Evolutionary conservation across 2,329 filamentous ascomycete genomes (phyloP).

Genomic region (Penicillium concentricum): DNA sequence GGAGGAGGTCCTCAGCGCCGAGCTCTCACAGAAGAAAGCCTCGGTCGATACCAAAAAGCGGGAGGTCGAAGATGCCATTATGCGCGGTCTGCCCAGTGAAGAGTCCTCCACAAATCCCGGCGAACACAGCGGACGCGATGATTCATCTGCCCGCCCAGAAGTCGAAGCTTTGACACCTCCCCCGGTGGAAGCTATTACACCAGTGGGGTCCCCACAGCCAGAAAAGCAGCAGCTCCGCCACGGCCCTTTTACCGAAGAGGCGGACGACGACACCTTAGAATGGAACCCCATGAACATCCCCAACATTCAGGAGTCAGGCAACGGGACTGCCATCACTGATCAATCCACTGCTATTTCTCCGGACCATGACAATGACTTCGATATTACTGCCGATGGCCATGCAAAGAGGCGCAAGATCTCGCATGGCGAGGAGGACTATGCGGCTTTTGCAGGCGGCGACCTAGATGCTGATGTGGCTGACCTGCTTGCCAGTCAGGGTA

Average conservation of each 20-base stretch:
- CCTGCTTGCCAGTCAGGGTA: conserved; percentile 52
- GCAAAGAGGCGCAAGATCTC: conserved; percentile 52
- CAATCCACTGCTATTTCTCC: conserved; percentile 1
- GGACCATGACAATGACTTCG: conserved; percentile 22
- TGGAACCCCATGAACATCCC: conserved; percentile 18
- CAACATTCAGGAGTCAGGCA: conserved; percentile 19
- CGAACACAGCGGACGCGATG: conserved; percentile 29
- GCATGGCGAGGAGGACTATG: conserved; percentile 44
- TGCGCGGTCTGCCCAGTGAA: conserved; percentile 72
- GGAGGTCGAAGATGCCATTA: conserved; percentile 87
- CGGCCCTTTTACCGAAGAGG: conserved; percentile 19
- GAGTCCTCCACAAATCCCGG: conserved; percentile 50
- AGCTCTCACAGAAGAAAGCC: conserved; percentile 64
- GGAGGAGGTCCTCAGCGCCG: conserved; percentile 66
- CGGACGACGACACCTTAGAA: conserved; percentile 8
- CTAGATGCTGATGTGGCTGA: conserved; percentile 63
- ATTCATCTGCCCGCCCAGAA: conserved; percentile 61
- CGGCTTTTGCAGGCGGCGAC: conserved; percentile 52
- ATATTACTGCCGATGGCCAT: conserved; percentile 30
- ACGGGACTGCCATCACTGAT: conserved; percentile 13
- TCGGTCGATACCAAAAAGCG: conserved; percentile 79
- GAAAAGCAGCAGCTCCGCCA: conserved; percentile 35
- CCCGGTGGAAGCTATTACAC: conserved; percentile 56
- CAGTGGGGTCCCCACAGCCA: conserved; percentile 50
- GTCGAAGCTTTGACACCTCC: conserved; percentile 87